phyloP scores from a whole-genome alignment of 169 alveolate species.

The Cryptosporidium xiaoi region DNA sequence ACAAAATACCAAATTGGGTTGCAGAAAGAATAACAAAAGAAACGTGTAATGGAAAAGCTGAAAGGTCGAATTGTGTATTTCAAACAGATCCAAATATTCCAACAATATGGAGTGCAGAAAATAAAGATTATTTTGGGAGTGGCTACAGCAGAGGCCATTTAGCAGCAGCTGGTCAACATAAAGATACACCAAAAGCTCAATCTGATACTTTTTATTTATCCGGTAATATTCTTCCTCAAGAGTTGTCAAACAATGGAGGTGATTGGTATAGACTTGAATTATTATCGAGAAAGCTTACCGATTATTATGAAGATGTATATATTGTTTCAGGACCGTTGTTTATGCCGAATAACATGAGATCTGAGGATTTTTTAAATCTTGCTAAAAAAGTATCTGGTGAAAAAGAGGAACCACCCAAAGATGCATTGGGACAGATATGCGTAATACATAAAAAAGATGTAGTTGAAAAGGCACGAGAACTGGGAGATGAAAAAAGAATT shows the following conservation, averaged over 20 bases:
- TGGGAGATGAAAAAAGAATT: slow-evolving; percentile 59
- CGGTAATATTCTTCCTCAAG: slow-evolving; percentile 75
- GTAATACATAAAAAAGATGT: slow-evolving; percentile 41
- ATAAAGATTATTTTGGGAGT: slow-evolving; percentile 72
- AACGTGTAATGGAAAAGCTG: slow-evolving; percentile 56
- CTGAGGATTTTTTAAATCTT: slow-evolving; percentile 17
- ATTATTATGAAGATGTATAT: slow-evolving; percentile 72
- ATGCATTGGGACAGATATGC: slow-evolving; percentile 59
- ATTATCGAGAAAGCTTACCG: slow-evolving; percentile 37
- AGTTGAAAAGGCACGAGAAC: slow-evolving; percentile 47
- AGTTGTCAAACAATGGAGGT: slow-evolving; percentile 71
- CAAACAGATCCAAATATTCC: slow-evolving; percentile 74
- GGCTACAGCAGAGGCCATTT: slow-evolving; percentile 75
- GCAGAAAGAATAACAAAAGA: slow-evolving; percentile 70
- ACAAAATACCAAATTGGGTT: slow-evolving; percentile 76
- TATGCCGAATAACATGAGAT: slow-evolving; percentile 57
- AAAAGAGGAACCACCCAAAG: slow-evolving; percentile 57
- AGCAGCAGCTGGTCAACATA: slow-evolving; percentile 75
- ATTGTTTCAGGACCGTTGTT: slow-evolving; percentile 76
- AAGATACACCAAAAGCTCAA: slow-evolving; percentile 51
- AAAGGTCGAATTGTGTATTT: slow-evolving; percentile 33
- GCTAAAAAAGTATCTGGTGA: slow-evolving; percentile 9
- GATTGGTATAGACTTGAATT: slow-evolving; percentile 75
- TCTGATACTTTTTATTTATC: slow-evolving; percentile 70
- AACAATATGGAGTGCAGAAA: slow-evolving; percentile 72